Evolutionary conservation across 441 rosid genomes (phyloP).

Genomic region (Lepidium campestre): DNA sequence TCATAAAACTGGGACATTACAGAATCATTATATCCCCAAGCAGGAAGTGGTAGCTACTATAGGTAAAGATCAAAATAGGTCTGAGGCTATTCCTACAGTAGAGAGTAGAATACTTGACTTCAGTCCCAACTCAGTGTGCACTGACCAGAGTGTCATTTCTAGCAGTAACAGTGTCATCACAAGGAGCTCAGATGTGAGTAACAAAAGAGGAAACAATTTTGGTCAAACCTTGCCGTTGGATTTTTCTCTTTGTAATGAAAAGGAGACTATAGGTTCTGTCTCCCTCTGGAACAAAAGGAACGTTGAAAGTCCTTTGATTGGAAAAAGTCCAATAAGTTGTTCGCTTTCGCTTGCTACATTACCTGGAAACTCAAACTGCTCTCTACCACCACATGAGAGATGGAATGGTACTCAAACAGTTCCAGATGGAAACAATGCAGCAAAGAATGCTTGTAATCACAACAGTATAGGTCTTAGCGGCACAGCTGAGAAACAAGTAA

Average conservation of each 20-base stretch:
- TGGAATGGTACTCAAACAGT: slow-evolving; percentile 31
- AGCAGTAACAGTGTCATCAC: slow-evolving; percentile 34
- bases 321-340: slow-evolving; percentile 37
- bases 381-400: slow-evolving; percentile 26
- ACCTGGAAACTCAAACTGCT: slow-evolving; percentile 34
- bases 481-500: slow-evolving; percentile 35
- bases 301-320: slow-evolving; percentile 33
- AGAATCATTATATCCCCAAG: slow-evolving; percentile 30
- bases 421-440: slow-evolving; percentile 20
- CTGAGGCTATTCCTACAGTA: slow-evolving; percentile 20
- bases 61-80: slow-evolving; percentile 32
- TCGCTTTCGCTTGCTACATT: slow-evolving; percentile 37
- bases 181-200: slow-evolving; percentile 36
- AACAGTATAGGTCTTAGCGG: slow-evolving; percentile 22
- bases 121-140: slow-evolving; percentile 37
- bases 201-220: slow-evolving; percentile 31
- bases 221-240: slow-evolving; percentile 36
- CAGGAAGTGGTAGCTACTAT: slow-evolving; percentile 31
- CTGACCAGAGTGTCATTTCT: slow-evolving; percentile 34
- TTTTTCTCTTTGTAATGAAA: slow-evolving; percentile 31
- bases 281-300: slow-evolving; percentile 32
- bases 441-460: slow-evolving; percentile 29
- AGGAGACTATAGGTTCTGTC: slow-evolving; percentile 24
- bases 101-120: slow-evolving; percentile 40
- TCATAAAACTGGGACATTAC: slow-evolving; percentile 23